Conservation (phyloP, 345 rosid genomes). For the Boechera retrofracta region DNA sequence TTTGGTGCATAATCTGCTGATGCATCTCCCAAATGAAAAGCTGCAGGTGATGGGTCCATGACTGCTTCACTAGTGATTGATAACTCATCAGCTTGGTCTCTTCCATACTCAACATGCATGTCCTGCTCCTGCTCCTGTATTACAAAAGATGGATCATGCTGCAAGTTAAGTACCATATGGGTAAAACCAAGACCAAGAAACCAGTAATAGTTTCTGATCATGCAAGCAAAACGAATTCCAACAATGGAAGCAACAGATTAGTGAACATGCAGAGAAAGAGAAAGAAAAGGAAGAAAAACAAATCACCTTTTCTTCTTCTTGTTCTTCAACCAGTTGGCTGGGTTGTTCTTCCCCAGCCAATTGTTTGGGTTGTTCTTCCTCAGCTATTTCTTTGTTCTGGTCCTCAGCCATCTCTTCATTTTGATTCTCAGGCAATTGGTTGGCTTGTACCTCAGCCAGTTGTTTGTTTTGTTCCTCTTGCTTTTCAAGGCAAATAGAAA, state of each 20-base stretch:
- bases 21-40: constrained; percentile 20
- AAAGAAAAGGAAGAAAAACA: constrained; percentile 10
- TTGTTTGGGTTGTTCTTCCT: not conserved
- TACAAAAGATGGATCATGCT: constrained; percentile 21
- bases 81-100: constrained; percentile 21
- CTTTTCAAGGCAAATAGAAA: constrained; percentile 43
- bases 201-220: constrained; percentile 3
- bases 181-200: not conserved
- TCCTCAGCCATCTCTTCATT: constrained; percentile 8
- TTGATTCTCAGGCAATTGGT: not conserved
- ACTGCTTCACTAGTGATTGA: constrained; percentile 15
- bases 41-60: constrained; percentile 21
- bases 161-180: not conserved
- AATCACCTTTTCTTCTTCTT: constrained; percentile 13
- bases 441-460: not conserved
- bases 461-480: constrained; percentile 4
- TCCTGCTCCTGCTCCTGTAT: constrained; percentile 19
- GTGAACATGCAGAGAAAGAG: not conserved
- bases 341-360: constrained; percentile 2
- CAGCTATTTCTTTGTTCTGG: not conserved
- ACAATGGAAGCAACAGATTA: not conserved
- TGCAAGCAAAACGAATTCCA: constrained; percentile 4
- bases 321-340: not conserved
- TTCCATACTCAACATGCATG: constrained; percentile 13
- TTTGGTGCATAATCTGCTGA: constrained; percentile 1